Evolutionary conservation across 2,329 filamentous ascomycete species (phyloP).

Genomic region (Graphilbum ipis-grandicollis): DNA sequence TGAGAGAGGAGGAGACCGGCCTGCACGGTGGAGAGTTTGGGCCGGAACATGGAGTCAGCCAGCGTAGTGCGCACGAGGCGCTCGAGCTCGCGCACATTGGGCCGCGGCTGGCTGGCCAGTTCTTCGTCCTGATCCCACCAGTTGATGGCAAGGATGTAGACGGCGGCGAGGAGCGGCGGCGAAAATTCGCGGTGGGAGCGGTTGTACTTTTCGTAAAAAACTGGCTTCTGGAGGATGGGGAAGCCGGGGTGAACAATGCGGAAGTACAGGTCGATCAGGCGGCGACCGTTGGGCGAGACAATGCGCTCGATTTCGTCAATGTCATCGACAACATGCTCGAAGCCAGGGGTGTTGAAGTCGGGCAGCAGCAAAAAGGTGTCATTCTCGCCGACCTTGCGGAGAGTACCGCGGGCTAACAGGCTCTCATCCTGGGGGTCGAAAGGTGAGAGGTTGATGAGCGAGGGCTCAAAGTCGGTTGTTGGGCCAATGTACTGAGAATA

Average conservation of each 20-base stretch:
- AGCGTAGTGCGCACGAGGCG: conserved; percentile 22
- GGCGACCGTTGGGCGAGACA: conserved; percentile 44
- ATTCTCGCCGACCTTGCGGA: conserved; percentile 59
- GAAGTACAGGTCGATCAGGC: conserved; percentile 51
- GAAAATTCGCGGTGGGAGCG: conserved; percentile 40
- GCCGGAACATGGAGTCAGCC: conserved; percentile 28
- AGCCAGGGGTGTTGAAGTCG: conserved; percentile 53
- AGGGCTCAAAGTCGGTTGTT: conserved; percentile 69
- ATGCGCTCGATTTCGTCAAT: conserved; percentile 51
- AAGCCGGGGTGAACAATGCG: conserved; percentile 40
- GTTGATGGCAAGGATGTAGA: conserved; percentile 44
- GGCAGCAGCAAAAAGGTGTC: conserved; percentile 70
- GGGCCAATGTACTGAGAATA: conserved; percentile 73
- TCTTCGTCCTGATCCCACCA: conserved; percentile 42
- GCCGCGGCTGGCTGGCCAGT: conserved; percentile 26
- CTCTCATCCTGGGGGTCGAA: conserved; percentile 74
- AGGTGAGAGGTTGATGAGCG: conserved; percentile 63
- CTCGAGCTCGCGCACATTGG: conserved; percentile 19
- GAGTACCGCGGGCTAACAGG: conserved; percentile 46
- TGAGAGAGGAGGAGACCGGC: conserved; percentile 36
- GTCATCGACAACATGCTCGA: conserved; percentile 52
- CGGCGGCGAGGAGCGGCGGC: conserved; percentile 38
- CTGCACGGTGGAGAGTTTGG: conserved; percentile 37
- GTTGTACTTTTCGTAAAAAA: conserved; percentile 43
- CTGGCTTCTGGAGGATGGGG: conserved; percentile 41